phyloP scores from a whole-genome alignment of 768 basidiomycete genomes.

The Lentinula aciculospora region DNA sequence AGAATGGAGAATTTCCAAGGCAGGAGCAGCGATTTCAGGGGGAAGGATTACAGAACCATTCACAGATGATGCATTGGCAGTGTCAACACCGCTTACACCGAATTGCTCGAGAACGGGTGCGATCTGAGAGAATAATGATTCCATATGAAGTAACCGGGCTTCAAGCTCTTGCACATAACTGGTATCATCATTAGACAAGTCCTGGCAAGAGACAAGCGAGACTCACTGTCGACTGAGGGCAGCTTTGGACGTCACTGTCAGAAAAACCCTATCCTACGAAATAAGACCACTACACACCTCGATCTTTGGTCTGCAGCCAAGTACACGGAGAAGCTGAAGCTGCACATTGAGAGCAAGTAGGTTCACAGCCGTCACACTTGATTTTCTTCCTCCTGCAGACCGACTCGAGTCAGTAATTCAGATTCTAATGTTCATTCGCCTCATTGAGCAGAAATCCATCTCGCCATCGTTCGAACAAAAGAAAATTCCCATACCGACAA shows the following conservation, averaged over 20 bases:
- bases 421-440: no score
- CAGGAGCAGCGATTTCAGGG: slow-evolving; percentile 28
- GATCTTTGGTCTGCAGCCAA: slow-evolving; percentile 89
- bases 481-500: slow-evolving; percentile 55
- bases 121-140: slow-evolving; percentile 77
- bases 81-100: slow-evolving; percentile 46
- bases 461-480: no score
- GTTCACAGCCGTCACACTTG: slow-evolving; percentile 87
- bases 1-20: slow-evolving; percentile 29
- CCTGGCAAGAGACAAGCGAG: neutral
- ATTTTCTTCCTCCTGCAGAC: slow-evolving; percentile 78
- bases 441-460: no score
- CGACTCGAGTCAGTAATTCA: slow-evolving; percentile 11
- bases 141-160: slow-evolving; percentile 83
- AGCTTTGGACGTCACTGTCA: slow-evolving; percentile 25
- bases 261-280: neutral
- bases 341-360: slow-evolving; percentile 78
- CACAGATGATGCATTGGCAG: slow-evolving; percentile 25
- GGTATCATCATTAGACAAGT: slow-evolving; percentile 15
- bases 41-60: slow-evolving; percentile 15
- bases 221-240: slow-evolving; percentile 86
- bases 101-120: slow-evolving; percentile 74
- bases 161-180: slow-evolving; percentile 93
- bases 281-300: slow-evolving; percentile 20
- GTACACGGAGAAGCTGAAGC: slow-evolving; percentile 74